Percentiles rank a stretch among this genome's conserved stretches.
phyloP scores from a whole-genome alignment of 139 green algal species.

The Astrephomene gubernaculifera region DNA sequence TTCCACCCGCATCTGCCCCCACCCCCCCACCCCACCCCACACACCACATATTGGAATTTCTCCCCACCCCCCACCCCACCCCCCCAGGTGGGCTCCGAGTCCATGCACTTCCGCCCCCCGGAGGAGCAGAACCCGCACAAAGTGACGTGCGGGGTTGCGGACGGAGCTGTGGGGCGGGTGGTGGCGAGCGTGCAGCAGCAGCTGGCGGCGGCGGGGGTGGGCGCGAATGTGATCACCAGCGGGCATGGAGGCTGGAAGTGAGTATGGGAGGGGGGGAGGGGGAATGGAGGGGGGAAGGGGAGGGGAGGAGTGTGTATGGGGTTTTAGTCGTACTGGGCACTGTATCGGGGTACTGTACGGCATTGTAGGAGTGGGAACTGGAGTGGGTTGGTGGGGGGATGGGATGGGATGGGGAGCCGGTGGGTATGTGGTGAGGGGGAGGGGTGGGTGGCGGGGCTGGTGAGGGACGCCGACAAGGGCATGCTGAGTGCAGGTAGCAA shows the following conservation, averaged over 20 bases:
- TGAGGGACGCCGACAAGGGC: too few relatives aligned
- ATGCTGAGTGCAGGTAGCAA: too few relatives aligned
- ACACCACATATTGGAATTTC: too few relatives aligned
- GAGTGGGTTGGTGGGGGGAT: too few relatives aligned
- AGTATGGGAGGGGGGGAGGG: background rate
- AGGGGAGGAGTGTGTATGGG: too few relatives aligned
- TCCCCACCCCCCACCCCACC: background rate
- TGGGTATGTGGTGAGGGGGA: too few relatives aligned
- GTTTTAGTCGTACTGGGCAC: too few relatives aligned
- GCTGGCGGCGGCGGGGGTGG: conserved; percentile 49
- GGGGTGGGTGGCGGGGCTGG: too few relatives aligned
- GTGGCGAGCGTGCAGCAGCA: conserved; percentile 46
- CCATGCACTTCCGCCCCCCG: conserved; percentile 85
- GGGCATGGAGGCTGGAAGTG: conserved; percentile 81
- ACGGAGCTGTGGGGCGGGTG: conserved; percentile 54
- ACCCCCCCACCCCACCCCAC: too few relatives aligned
- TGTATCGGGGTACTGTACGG: too few relatives aligned
- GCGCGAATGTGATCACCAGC: conserved; percentile 83
- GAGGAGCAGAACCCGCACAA: conserved; percentile 87
- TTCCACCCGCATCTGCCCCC: background rate
- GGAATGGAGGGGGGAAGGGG: background rate
- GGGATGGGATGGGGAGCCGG: too few relatives aligned
- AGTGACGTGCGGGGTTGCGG: conserved; percentile 69
- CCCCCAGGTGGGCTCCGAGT: conserved; percentile 69
- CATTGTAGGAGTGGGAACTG: too few relatives aligned